Conservation (phyloP, 2,329 filamentous ascomycete genomes). For the Alternaria arbusti region DNA sequence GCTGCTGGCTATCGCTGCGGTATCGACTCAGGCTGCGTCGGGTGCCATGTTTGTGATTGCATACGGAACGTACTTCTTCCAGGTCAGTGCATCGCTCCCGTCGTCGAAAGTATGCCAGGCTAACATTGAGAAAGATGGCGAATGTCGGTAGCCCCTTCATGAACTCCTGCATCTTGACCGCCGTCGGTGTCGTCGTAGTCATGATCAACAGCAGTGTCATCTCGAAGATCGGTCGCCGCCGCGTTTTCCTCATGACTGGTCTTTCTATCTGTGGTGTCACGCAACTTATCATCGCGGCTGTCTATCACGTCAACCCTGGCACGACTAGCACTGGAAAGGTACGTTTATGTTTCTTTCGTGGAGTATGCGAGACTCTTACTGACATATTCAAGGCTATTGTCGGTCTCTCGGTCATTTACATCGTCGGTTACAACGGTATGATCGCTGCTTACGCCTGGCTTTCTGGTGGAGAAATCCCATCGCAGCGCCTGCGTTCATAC, state of each 20-base stretch:
- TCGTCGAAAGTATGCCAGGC: accelerated
- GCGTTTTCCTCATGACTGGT: constrained; percentile 60
- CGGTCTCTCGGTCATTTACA: constrained; percentile 61
- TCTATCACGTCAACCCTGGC: constrained; percentile 58
- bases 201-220: constrained; percentile 61
- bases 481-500: constrained; percentile 63
- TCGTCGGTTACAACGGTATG: constrained; percentile 61
- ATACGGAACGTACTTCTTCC: constrained; percentile 45
- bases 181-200: constrained; percentile 62
- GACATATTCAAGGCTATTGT: constrained; percentile 51
- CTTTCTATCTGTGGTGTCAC: constrained; percentile 62
- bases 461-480: constrained; percentile 63
- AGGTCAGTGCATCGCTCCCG: background rate
- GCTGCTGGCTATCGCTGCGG: constrained; percentile 55
- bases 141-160: constrained; percentile 55
- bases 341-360: background rate
- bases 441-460: constrained; percentile 65
- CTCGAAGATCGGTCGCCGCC: constrained; percentile 60
- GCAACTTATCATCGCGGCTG: constrained; percentile 60
- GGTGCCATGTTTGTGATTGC: constrained; percentile 59
- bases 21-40: constrained; percentile 61
- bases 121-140: constrained; percentile 27
- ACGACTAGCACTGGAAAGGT: constrained; percentile 51
- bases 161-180: constrained; percentile 63
- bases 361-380: background rate